A percentile compares a stretch with the other conserved stretches of the same genome.
These are phyloP conservation scores for Parachlorella kessleri DNA, from an alignment of 139 green algal genomes.

Conservation along the genomic window DNA sequence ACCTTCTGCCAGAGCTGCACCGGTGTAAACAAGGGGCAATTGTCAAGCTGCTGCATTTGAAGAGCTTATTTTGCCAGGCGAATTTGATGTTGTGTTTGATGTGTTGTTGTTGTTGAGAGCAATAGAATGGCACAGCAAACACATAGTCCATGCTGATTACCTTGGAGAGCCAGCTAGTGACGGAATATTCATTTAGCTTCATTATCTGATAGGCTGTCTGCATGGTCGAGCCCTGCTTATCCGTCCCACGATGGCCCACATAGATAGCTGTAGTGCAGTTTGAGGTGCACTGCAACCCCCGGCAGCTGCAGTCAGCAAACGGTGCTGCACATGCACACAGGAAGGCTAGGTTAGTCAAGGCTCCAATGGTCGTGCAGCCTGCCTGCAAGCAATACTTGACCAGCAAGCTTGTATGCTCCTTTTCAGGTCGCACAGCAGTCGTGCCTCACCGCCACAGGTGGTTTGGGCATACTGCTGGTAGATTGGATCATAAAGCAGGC, in stretches of 20 bases:
- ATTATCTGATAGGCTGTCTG: conserved; percentile 40
- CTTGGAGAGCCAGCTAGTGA: conserved; percentile 17
- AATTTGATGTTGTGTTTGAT: too few species aligned
- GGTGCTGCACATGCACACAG: conserved; percentile 8
- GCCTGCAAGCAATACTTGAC: too few species aligned
- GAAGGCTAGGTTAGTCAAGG: too few species aligned
- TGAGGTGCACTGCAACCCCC: conserved; percentile 7
- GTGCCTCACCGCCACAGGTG: conserved; percentile 45
- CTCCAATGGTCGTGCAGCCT: too few species aligned
- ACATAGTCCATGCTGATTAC: too few species aligned
- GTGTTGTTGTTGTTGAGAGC: too few species aligned
- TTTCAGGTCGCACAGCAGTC: too few species aligned
- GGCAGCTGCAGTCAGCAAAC: conserved; percentile 17
- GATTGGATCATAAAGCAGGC: conserved; percentile 10
- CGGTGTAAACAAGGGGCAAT: too few species aligned
- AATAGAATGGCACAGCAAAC: too few species aligned
- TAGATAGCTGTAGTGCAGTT: conserved; percentile 46
- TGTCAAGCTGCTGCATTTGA: too few species aligned
- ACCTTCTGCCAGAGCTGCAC: not conserved
- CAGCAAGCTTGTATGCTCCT: too few species aligned
- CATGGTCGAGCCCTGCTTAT: conserved; percentile 31
- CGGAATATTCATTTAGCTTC: conserved; percentile 40
- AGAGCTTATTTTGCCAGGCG: too few species aligned
- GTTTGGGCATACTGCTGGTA: conserved; percentile 21
- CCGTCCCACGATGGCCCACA: conserved; percentile 34